Percentiles rank a stretch among this genome's conserved stretches.
These are phyloP conservation scores for Solanum dulcamara DNA, from an alignment of 257 asterid genomes.

Conservation along the genomic window DNA sequence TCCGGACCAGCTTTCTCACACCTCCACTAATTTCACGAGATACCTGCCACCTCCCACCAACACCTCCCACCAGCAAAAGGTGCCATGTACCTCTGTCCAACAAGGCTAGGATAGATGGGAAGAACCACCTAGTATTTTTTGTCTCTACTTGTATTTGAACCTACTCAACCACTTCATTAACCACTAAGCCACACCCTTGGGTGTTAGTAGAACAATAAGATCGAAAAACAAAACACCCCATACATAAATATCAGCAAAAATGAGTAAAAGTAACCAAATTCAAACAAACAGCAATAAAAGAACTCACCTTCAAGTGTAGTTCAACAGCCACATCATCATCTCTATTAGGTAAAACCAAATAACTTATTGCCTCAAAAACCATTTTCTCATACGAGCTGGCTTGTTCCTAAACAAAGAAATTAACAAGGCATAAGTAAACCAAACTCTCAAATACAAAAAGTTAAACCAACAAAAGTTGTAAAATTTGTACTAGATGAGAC, in stretches of 20 bases:
- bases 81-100: no score
- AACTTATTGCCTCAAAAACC: slow-evolving; percentile 42
- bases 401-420: slow-evolving; percentile 29
- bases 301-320: slow-evolving; percentile 53
- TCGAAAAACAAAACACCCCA: background rate
- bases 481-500: slow-evolving; percentile 44
- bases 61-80: no score
- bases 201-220: background rate
- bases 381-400: slow-evolving; percentile 69
- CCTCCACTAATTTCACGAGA: no score
- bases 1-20: no score
- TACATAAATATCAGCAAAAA: background rate
- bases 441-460: background rate
- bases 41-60: no score
- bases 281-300: background rate
- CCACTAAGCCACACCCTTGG: no score
- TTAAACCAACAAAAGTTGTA: background rate
- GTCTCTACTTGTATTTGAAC: no score
- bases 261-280: background rate
- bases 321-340: slow-evolving; percentile 83
- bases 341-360: slow-evolving; percentile 50
- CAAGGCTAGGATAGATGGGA: no score
- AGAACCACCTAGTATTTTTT: no score
- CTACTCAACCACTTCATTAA: no score
- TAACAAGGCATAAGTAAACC: background rate